These are phyloP conservation scores for Russula lepida DNA, from an alignment of 768 basidiomycete species.

Conservation along the genomic window DNA sequence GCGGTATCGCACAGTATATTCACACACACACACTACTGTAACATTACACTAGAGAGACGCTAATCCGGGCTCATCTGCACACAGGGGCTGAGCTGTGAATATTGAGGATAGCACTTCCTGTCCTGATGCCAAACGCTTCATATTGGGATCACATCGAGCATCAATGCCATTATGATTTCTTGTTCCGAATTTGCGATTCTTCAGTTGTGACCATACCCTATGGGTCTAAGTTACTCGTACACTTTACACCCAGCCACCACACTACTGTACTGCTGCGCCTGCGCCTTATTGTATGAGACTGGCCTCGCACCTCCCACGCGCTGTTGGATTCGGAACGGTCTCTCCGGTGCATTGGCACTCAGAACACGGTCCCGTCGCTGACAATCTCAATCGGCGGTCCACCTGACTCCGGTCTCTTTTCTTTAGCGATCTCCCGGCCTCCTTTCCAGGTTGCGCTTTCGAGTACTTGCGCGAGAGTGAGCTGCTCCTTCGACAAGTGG, in stretches of 20 bases:
- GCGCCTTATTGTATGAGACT: neutral
- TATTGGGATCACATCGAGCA: neutral
- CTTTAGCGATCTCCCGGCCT: constrained; percentile 84
- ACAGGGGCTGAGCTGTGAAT: neutral
- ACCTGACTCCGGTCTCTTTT: constrained; percentile 59
- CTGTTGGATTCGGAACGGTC: neutral
- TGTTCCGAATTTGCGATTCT: neutral
- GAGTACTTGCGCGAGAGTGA: constrained; percentile 79
- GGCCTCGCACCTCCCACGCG: constrained; percentile 11
- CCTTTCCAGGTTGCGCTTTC: constrained; percentile 98
- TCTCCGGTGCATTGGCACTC: neutral
- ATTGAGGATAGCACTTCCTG: neutral
- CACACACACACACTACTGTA: neutral
- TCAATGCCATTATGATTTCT: too few relatives aligned
- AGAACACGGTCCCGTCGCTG: constrained; percentile 81
- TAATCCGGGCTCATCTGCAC: neutral
- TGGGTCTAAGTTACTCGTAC: neutral
- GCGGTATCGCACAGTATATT: neutral
- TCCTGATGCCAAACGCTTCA: neutral
- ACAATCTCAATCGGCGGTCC: constrained; percentile 84
- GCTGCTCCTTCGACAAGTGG: constrained; percentile 38
- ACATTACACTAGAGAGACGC: neutral
- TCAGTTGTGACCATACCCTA: constrained; percentile 5
- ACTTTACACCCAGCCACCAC: neutral
- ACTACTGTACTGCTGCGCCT: neutral